These are phyloP conservation scores for Grigorovia transvaalensis DNA, from an alignment of 805 yeast genomes.

Conservation along the genomic window DNA sequence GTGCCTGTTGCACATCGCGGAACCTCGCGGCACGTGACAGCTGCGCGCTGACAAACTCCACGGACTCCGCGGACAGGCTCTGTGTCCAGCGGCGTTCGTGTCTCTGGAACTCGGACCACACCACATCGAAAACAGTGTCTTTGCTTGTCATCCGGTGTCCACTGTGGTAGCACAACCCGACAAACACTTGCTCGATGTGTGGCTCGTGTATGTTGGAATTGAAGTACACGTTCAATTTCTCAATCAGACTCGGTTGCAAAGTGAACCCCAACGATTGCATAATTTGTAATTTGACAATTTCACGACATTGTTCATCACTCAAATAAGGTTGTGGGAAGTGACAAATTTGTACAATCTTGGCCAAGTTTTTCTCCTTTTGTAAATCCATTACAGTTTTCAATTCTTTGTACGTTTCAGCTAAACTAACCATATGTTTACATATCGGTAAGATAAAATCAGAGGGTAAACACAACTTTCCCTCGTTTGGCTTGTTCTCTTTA, in stretches of 20 bases:
- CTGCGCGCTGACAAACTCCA: not conserved
- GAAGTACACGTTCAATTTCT: constrained; percentile 42
- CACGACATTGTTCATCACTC: not conserved
- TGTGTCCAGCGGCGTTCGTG: constrained; percentile 44
- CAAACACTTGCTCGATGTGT: constrained; percentile 45
- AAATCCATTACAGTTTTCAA: constrained; percentile 51
- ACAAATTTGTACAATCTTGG: not conserved
- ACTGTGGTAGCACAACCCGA: constrained; percentile 39
- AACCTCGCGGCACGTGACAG: not conserved
- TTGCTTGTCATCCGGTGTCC: not conserved
- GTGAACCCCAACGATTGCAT: constrained; percentile 39
- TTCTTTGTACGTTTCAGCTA: constrained; percentile 33
- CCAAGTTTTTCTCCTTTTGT: constrained; percentile 29
- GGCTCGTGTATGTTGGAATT: constrained; percentile 45
- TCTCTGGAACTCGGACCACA: constrained; percentile 50
- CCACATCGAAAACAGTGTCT: constrained; percentile 17
- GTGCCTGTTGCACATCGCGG: not conserved
- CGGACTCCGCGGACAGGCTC: constrained; percentile 16
- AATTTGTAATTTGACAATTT: constrained; percentile 23
- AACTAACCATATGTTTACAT: constrained; percentile 33
- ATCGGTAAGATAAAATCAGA: constrained; percentile 6
- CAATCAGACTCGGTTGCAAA: constrained; percentile 28
- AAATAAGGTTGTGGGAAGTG: not conserved
- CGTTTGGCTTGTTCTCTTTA: not conserved
- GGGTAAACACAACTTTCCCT: not conserved